Evolutionary conservation across 2,329 filamentous ascomycete genomes (phyloP), one percentile per base, ranked within the genome.

Genomic region (Colletotrichum sp.): DNA sequence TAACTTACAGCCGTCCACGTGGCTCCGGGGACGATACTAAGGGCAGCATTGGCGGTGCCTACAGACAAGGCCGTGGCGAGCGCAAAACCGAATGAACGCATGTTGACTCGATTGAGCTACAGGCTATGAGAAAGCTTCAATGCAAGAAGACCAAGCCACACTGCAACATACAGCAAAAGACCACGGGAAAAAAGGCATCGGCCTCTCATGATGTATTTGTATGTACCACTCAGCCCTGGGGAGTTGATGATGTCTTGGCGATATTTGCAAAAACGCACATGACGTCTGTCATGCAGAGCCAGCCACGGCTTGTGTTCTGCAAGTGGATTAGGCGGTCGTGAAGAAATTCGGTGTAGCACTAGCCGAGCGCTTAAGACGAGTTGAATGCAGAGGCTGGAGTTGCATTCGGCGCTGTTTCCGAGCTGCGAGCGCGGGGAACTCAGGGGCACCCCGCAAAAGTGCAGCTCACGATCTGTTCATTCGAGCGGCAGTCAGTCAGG

Each of bases 1-100:
- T 24, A 6, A 77, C 84, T 69, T 77, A 87, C 85, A 12, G 85
- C 84, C 8, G 87, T 89, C 87, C 87, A 89, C 16, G 87, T 88
- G 4, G 82, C 87, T 5, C 87, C 88, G 0, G 88, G 84, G 1
- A 89, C 83, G 9, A 88, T 74, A 57, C 87, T 84, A 8, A 85
- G 71, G 6, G 80, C 70, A 26, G 76, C 76, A 5, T 68, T 57
- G 3, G 66, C 76, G 24, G 49, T 52, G 8, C 75, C 44, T 32
- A 76, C 44, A 8, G 71, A 64, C 8, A 77, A 64, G 8, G 57
- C 62, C 6, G 67, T 65, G 16, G 52, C 66, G 4, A 75, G n/a
- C 4, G 66, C 60, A 67, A 71, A 12, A 10, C 52, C 26, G n/a
- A 65, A 30, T 1, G 32, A 26, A 36, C 70, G 73, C 73, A 76